phyloP scores from a whole-genome alignment of 148 eudicot species.

The Chenopodium quinoa region DNA sequence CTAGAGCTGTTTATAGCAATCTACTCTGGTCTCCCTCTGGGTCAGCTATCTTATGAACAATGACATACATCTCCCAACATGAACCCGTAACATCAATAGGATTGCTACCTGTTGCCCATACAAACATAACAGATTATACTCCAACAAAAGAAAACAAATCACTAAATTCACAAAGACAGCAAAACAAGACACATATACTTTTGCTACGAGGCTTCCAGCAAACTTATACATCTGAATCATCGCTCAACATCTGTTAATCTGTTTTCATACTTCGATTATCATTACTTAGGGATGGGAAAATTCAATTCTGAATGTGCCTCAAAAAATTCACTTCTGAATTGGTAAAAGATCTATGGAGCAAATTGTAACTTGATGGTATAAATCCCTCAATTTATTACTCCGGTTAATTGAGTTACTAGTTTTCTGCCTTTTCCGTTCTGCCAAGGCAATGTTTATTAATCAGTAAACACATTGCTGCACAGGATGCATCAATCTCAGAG shows the following conservation, averaged over 20 bases:
- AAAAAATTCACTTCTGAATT: no score
- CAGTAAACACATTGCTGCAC: neutral
- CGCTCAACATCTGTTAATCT: no score
- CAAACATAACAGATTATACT: neutral
- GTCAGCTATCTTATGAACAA: conserved; percentile 45
- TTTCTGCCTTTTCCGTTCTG: conserved; percentile 62
- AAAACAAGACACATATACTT: neutral
- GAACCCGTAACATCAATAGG: conserved; percentile 88
- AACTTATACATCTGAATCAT: no score
- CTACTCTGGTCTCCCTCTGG: conserved; percentile 36
- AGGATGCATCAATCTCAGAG: neutral
- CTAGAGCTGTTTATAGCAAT: conserved; percentile 87
- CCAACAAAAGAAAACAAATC: neutral
- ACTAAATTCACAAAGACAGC: neutral
- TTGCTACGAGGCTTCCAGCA: no score
- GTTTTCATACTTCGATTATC: no score
- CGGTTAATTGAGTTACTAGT: no score
- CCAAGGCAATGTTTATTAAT: conserved; percentile 18
- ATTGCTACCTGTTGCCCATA: conserved; percentile 66
- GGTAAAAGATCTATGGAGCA: no score
- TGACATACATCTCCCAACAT: conserved; percentile 71
- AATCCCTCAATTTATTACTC: no score
- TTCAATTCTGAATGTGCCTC: no score
- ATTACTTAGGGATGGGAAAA: no score
- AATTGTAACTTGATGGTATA: conserved; percentile 50